Evolutionary conservation across 176 grass and related monocot genomes (phyloP), one percentile per base, ranked within the genome.

Genomic region (Ensete glaucum): DNA sequence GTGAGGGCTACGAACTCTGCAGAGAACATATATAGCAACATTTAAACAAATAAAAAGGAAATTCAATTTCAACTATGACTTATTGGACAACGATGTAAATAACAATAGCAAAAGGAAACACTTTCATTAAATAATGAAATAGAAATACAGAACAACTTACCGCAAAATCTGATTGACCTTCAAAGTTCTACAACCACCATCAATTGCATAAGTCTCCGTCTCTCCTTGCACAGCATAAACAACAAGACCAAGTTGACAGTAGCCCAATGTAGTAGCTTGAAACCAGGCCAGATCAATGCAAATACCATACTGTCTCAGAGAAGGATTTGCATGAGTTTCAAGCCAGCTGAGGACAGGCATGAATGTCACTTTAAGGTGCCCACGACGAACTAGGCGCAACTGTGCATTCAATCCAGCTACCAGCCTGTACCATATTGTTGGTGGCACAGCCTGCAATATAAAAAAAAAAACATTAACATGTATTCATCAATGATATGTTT

Each of bases 351-450:
- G 86, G 26, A 99, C 88, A 72, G 96, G 86, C 70, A 91, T 64
- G 66, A 99, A 82, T 50, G 86, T 83, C 15, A 69, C 83, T 87
- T 81, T 99, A 65, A 99, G 83, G 84, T 83, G 87, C 77, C 91
- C 91, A 75, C 83, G 70, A 59, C 91, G 89, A 81, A 95, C 96
- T 27, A 99, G 81, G 75, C 96, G 90, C 70, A 95, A 74, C 53
- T 95, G 91, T 34, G 96, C 91, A 85, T 99, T 99, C 48, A 99
- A 74, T 77, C 96, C 96, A 76, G 96, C 96, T 34, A 99, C 96
- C 77, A 99, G 81, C 53, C 88, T 88, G 83, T 99, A 92, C 96
- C 96, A 99, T 95, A 95, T 92, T 72, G 88, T 95, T 75, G 96
- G 82, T 24, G 83, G 83, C 62, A 95, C 86, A 82, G 96, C 88